Conservation (phyloP, 306 rosid species). For the Quillaja saponaria region DNA sequence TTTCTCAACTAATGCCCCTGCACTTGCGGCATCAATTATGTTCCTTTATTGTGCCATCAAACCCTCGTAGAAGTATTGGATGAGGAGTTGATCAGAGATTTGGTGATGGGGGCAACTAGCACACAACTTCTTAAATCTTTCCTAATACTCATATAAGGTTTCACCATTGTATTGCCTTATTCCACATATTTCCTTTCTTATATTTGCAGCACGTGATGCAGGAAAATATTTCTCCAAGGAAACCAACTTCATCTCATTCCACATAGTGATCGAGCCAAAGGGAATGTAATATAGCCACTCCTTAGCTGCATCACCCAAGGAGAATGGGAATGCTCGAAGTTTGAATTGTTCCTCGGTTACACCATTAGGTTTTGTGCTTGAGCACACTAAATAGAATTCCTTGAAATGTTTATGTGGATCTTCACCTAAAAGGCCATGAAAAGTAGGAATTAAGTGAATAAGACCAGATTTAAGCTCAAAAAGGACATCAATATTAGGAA, state of each 20-base stretch:
- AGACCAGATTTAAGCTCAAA: slow-evolving; percentile 1
- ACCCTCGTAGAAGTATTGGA: too few relatives aligned
- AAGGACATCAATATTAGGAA: neutral
- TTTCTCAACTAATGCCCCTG: too few relatives aligned
- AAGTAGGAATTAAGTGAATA: neutral
- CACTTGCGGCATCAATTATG: too few relatives aligned
- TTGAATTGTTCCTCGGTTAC: neutral
- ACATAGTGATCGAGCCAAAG: neutral
- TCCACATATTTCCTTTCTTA: neutral
- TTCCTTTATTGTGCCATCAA: too few relatives aligned
- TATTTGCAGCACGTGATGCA: neutral
- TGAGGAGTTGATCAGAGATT: too few relatives aligned
- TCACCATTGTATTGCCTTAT: neutral
- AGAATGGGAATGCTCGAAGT: neutral
- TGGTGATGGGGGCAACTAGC: too few relatives aligned
- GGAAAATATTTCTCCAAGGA: neutral
- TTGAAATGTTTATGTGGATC: neutral
- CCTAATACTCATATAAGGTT: neutral
- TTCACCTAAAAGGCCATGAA: neutral
- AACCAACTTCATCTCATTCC: neutral
- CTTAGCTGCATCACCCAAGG: neutral
- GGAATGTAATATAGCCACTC: slow-evolving; percentile 9
- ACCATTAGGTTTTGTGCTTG: neutral
- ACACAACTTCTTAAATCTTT: neutral
- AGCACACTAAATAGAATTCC: neutral